Evolutionary conservation across 2,329 filamentous ascomycete genomes (phyloP).

Genomic region (Curvularia eragrostidis): DNA sequence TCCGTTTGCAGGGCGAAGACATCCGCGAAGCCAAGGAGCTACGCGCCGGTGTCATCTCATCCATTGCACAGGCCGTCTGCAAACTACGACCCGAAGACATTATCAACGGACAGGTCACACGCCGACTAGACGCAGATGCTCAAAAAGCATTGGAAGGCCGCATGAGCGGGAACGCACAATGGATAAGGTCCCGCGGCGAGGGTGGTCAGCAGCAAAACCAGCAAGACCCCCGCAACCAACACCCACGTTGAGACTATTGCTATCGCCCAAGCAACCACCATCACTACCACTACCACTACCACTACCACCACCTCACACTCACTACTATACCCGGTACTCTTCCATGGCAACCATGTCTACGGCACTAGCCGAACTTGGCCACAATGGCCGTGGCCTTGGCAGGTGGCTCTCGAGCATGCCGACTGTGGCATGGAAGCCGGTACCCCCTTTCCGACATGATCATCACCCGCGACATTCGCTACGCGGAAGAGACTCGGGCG

Average conservation of each 20-base stretch:
- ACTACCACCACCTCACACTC: conserved; percentile 7
- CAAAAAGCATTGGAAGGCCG: conserved; percentile 57
- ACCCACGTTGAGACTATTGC: conserved; percentile 41
- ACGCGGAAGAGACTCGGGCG: conserved; percentile 28
- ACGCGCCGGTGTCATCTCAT: conserved; percentile 73
- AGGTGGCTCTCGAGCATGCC: conserved; percentile 22
- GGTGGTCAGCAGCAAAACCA: conserved; percentile 46
- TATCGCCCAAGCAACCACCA: conserved; percentile 7
- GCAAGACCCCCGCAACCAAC: conserved; percentile 49
- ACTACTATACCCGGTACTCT: conserved; percentile 13
- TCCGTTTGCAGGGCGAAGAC: conserved; percentile 81
- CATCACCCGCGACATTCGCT: conserved; percentile 32
- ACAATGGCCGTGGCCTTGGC: conserved; percentile 15
- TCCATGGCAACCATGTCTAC: conserved; percentile 17
- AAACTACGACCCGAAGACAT: conserved; percentile 65
- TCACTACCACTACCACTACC: background rate
- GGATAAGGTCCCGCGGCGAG: conserved; percentile 48
- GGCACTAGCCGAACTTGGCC: conserved; percentile 20
- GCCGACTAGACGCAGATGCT: conserved; percentile 53
- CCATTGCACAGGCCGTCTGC: conserved; percentile 75
- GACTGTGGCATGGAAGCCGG: conserved; percentile 20
- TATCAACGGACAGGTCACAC: conserved; percentile 33
- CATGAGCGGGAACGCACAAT: conserved; percentile 49
- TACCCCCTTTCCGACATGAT: conserved; percentile 19
- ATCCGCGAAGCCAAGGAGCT: conserved; percentile 77